These are phyloP conservation scores for Dacryopinax spathularia DNA, from an alignment of 768 basidiomycete genomes.

Conservation along the genomic window DNA sequence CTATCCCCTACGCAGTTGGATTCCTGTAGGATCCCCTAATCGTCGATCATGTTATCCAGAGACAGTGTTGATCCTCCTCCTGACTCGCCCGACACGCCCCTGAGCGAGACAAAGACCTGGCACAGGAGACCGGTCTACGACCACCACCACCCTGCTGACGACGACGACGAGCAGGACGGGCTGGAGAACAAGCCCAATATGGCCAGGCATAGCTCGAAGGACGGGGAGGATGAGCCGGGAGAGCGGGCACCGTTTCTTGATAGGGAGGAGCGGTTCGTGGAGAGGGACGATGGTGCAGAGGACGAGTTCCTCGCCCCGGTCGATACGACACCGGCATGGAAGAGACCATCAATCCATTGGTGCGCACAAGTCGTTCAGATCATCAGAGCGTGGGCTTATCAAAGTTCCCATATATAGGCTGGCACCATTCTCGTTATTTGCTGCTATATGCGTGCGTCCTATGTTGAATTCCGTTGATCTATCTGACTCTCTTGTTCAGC, in stretches of 20 bases:
- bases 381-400: neutral
- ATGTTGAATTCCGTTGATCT: neutral
- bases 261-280: neutral
- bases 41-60: neutral
- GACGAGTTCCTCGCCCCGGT: neutral
- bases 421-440: slow-evolving; percentile 51
- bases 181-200: neutral
- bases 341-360: neutral
- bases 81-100: neutral
- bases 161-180: neutral
- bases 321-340: slow-evolving; percentile 1
- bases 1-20: neutral
- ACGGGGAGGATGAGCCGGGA: neutral
- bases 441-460: slow-evolving; percentile 44
- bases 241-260: neutral
- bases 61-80: neutral
- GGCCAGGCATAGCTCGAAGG: neutral
- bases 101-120: slow-evolving; percentile 1
- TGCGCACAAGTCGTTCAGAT: neutral
- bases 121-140: slow-evolving; percentile 1
- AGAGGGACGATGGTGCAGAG: neutral
- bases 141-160: neutral
- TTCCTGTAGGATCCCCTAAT: neutral
- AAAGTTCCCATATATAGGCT: slow-evolving; percentile 33
- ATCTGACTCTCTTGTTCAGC: slow-evolving; percentile 29